Conservation (phyloP, 23 red algal genomes). For the Gracilariopsis chorda region DNA sequence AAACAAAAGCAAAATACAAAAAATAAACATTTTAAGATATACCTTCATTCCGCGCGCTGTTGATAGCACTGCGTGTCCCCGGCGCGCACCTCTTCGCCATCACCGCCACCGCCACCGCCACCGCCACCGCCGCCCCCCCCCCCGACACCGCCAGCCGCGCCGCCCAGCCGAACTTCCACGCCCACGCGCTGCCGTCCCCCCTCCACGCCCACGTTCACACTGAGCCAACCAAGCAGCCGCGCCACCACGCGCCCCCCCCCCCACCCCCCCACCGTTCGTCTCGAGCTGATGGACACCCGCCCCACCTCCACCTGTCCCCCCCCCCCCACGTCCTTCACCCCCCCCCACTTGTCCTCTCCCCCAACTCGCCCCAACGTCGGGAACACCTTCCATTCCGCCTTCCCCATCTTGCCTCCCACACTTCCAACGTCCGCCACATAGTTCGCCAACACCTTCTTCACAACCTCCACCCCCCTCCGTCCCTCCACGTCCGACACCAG, state of each 20-base stretch:
- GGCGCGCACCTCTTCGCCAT: neutral
- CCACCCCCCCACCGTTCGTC: neutral
- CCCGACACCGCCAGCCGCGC: neutral
- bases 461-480: neutral
- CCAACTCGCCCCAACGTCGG: neutral
- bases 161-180: neutral
- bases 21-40: too few relatives aligned
- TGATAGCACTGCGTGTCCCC: neutral
- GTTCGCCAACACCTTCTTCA: neutral
- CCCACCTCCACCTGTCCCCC: neutral
- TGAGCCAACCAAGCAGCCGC: neutral
- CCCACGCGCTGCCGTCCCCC: neutral
- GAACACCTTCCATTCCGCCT: constrained; percentile 13
- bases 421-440: neutral
- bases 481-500: neutral
- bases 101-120: neutral
- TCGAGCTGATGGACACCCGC: constrained; percentile 3
- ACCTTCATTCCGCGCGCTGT: neutral
- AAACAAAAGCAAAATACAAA: too few relatives aligned
- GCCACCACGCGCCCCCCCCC: neutral
- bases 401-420: neutral
- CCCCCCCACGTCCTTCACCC: constrained; percentile 3
- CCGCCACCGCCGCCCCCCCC: neutral
- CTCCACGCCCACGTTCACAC: neutral
- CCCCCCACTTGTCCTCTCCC: neutral